Percentiles rank a stretch among this genome's conserved stretches.
These are phyloP conservation scores for Alopecurus myosuroides DNA, from an alignment of 176 grass and related monocot genomes.

Conservation along the genomic window DNA sequence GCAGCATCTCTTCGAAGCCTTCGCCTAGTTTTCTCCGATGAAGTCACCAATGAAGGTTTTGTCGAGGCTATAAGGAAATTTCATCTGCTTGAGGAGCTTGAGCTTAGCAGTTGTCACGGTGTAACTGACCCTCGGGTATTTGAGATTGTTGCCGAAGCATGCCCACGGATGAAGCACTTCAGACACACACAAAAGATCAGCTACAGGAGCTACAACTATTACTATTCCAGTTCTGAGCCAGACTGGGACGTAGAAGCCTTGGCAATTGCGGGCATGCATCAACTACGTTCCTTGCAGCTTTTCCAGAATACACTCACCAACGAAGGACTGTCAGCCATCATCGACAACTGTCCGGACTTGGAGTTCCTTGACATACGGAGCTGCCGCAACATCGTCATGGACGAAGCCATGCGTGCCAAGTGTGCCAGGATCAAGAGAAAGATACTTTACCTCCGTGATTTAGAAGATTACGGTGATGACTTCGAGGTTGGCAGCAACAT, in stretches of 20 bases:
- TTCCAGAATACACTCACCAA: not conserved
- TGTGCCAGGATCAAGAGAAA: not conserved
- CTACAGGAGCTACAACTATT: not conserved
- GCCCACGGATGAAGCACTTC: slow-evolving; percentile 6
- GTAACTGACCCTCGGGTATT: not conserved
- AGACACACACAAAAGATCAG: not conserved
- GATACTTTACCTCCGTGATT: not conserved
- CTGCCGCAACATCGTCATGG: not conserved
- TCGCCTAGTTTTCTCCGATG: not conserved
- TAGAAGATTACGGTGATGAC: not conserved
- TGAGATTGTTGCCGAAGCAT: not conserved
- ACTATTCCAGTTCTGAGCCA: not conserved
- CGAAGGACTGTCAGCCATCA: not conserved
- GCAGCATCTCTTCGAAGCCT: not conserved
- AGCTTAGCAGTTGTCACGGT: not conserved
- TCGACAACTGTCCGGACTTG: not conserved
- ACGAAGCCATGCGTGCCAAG: not conserved
- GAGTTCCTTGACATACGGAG: not conserved
- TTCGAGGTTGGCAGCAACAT: not conserved
- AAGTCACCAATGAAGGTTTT: not conserved
- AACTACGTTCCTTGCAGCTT: not conserved
- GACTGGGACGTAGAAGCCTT: not conserved
- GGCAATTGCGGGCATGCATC: not conserved
- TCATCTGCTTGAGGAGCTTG: not conserved
- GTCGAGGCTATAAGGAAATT: not conserved